These are phyloP conservation scores for Ilyonectria destructans DNA, from an alignment of 2,329 filamentous ascomycete species.

Conservation along the genomic window DNA sequence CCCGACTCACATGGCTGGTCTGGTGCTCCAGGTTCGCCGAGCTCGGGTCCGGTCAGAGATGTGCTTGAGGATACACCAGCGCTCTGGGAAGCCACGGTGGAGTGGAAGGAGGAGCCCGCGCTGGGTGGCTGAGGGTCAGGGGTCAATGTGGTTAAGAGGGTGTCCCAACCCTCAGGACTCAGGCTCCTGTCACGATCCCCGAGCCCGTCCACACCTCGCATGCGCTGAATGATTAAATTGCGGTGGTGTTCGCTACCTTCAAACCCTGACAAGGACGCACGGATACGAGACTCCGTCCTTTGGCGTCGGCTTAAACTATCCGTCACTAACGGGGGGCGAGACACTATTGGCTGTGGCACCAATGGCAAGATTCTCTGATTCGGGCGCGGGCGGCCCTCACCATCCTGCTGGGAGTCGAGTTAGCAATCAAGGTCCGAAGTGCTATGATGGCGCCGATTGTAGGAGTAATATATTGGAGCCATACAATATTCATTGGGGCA, in stretches of 20 bases:
- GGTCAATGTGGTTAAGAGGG: slow-evolving; percentile 83
- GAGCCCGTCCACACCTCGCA: slow-evolving; percentile 75
- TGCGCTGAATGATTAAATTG: slow-evolving; percentile 28
- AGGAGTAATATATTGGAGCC: background rate
- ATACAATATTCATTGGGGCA: background rate
- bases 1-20: slow-evolving; percentile 68
- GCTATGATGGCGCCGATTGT: background rate
- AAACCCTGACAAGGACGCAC: background rate
- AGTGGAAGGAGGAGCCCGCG: slow-evolving; percentile 86
- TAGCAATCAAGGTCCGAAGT: slow-evolving; percentile 7
- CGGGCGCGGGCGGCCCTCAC: slow-evolving; percentile 6
- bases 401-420: slow-evolving; percentile 11
- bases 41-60: slow-evolving; percentile 52
- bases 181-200: slow-evolving; percentile 89
- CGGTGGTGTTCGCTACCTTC: slow-evolving; percentile 12
- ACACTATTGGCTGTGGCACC: slow-evolving; percentile 16
- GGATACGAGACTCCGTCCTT: slow-evolving; percentile 7
- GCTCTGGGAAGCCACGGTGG: slow-evolving; percentile 64
- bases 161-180: slow-evolving; percentile 87
- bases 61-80: slow-evolving; percentile 64
- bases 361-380: slow-evolving; percentile 18
- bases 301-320: slow-evolving; percentile 19
- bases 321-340: slow-evolving; percentile 14
- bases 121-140: slow-evolving; percentile 88
- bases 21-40: slow-evolving; percentile 51